These are phyloP conservation scores for Irpex lacteus DNA, from an alignment of 1,284 basidiomycete species.

Conservation along the genomic window DNA sequence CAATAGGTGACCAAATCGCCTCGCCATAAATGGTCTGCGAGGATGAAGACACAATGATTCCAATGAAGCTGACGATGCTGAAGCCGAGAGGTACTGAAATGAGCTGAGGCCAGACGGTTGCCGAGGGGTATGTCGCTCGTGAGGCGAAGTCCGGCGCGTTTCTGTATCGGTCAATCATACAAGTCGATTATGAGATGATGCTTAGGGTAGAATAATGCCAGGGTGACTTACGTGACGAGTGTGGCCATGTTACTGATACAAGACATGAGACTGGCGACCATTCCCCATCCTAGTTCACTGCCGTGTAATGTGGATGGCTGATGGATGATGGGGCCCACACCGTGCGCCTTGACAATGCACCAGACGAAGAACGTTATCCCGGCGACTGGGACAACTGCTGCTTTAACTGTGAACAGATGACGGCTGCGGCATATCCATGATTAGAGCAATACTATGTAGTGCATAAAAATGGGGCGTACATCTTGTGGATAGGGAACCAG, in stretches of 20 bases:
- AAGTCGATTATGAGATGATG: not conserved
- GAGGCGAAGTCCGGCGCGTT: constrained; percentile 82
- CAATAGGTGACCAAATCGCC: constrained; percentile 80
- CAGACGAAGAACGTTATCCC: constrained; percentile 81
- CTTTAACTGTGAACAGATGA: constrained; percentile 81
- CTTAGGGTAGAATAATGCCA: constrained; percentile 3
- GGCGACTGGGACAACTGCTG: constrained; percentile 68
- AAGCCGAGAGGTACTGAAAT: constrained; percentile 76
- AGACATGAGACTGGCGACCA: constrained; percentile 75
- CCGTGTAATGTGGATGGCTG: constrained; percentile 69
- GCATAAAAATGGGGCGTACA: constrained; percentile 40
- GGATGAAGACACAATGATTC: constrained; percentile 81
- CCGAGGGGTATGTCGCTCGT: constrained; percentile 63
- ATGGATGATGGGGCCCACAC: constrained; percentile 77
- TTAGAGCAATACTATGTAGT: constrained; percentile 6
- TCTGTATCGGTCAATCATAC: constrained; percentile 29
- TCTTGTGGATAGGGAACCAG: constrained; percentile 80
- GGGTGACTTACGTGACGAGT: constrained; percentile 52
- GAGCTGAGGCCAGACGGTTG: constrained; percentile 71
- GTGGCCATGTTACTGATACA: constrained; percentile 83
- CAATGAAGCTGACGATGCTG: constrained; percentile 78
- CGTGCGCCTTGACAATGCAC: constrained; percentile 77
- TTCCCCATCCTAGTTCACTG: constrained; percentile 74
- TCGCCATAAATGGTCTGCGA: constrained; percentile 77
- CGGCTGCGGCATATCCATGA: constrained; percentile 39